phyloP scores from a whole-genome alignment of 306 rosid species.

The Cucurbita maxima region DNA sequence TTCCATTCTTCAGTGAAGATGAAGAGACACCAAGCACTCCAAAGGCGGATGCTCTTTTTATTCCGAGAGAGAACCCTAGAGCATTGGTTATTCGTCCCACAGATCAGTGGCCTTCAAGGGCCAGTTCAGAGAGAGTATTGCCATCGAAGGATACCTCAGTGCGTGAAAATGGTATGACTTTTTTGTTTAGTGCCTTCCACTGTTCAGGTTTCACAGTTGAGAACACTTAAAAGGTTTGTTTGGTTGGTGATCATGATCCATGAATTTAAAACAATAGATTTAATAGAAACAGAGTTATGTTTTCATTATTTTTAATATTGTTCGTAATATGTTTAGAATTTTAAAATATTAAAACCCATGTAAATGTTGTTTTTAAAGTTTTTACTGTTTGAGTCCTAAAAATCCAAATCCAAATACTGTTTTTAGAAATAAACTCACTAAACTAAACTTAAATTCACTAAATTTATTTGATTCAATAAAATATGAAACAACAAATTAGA shows the following conservation, averaged over 20 bases:
- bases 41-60: constrained; percentile 83
- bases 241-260: not conserved
- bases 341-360: not conserved
- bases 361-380: not conserved
- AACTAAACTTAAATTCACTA: not conserved
- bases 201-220: not conserved
- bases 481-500: not conserved
- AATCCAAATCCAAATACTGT: too few species aligned
- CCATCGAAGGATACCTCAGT: constrained; percentile 30
- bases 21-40: constrained; percentile 70
- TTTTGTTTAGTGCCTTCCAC: not conserved
- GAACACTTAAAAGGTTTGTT: not conserved
- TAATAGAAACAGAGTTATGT: not conserved
- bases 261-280: not conserved
- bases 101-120: constrained; percentile 66
- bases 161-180: constrained; percentile 50
- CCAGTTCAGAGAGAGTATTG: constrained; percentile 39
- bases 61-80: constrained; percentile 98
- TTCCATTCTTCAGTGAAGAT: constrained; percentile 78
- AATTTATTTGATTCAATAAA: not conserved
- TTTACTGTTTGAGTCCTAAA: too few species aligned
- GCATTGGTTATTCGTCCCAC: constrained; percentile 69
- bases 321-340: not conserved
- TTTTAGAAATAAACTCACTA: too few species aligned
- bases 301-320: not conserved